Base-by-base conservation (phyloP, 768 basidiomycete species). In the Leccinum ochraceum region DNA sequence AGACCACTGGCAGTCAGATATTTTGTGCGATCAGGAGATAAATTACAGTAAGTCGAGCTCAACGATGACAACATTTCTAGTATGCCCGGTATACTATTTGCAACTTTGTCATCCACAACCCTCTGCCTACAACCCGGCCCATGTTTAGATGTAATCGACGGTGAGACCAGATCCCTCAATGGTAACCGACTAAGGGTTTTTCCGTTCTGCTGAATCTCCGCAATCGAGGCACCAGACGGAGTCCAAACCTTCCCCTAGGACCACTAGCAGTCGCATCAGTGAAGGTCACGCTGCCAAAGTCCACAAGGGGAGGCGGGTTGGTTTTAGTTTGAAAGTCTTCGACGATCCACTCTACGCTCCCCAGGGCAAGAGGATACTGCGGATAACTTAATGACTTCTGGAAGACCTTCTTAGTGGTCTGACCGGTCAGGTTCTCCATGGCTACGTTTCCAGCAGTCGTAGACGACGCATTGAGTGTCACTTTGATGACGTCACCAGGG, bases 321-420 rank as follows among this genome's bases (percentile, higher is more conserved):
- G 49, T n/a, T n/a, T n/a, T n/a, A n/a, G n/a, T n/a, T n/a, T n/a
- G n/a, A n/a, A n/a, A 59, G 61, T 71, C 67, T 13, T 69, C 67
- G 2, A 71, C 60, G 53, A 64, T 69, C 69, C 69, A 70, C 57
- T 70, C 69, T 9, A 63, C 69, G 14, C 61, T 60, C 54, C 55
- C 5, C 44, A 52, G 39, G 20, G 65, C 66, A 42, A 70, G 63
- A 34, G 69, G 54, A 20, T 37, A n/a, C 5, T 46, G 1, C 54
- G 6, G 49, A 32, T n/a, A 70, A 63, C 11, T 49, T 57, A 50
- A 67, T 39, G 0, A 44, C 42, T 60, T 13, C 1, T 17, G 42
- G 24, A 59, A 60, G 14, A 46, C 61, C 48, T 69, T 51, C 7
- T 60, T 60, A 9, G 24, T 64, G 51, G 67, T n/a, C n/a, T n/a